These are phyloP conservation scores for Stentor coeruleus DNA, from an alignment of 73 alveolate species.

Conservation along the genomic window DNA sequence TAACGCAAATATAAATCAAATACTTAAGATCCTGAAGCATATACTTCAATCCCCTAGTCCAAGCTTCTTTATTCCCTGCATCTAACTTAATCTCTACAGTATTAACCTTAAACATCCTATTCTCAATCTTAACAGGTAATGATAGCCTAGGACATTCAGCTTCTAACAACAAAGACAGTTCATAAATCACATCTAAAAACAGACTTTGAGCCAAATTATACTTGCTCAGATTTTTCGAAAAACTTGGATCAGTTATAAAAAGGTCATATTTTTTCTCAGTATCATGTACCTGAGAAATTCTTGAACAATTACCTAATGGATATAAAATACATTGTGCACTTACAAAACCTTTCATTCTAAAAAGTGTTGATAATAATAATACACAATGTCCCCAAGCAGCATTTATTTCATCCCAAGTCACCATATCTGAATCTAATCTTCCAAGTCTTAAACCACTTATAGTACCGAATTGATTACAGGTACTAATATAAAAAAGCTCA, in stretches of 20 bases:
- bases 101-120: background rate
- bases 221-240: background rate
- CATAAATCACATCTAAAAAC: background rate
- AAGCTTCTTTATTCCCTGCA: background rate
- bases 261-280: background rate
- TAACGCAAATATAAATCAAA: background rate
- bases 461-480: slow-evolving; percentile 55
- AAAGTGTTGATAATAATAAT: slow-evolving; percentile 24
- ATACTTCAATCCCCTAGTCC: slow-evolving; percentile 6
- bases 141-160: background rate
- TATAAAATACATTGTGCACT: slow-evolving; percentile 20
- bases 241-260: background rate
- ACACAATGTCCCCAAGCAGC: slow-evolving; percentile 52
- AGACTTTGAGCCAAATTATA: background rate
- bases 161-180: slow-evolving; percentile 19
- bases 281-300: slow-evolving; percentile 5
- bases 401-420: slow-evolving; percentile 53
- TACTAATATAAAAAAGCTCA: slow-evolving; percentile 48
- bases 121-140: background rate
- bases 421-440: slow-evolving; percentile 42
- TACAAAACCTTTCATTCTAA: slow-evolving; percentile 1
- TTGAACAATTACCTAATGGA: background rate
- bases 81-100: background rate
- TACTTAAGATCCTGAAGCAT: slow-evolving; percentile 21
- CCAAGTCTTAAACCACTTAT: slow-evolving; percentile 64